Percentiles rank a stretch among this genome's conserved stretches.
Conservation (phyloP, 805 yeast genomes). For the Candida incommunis region DNA sequence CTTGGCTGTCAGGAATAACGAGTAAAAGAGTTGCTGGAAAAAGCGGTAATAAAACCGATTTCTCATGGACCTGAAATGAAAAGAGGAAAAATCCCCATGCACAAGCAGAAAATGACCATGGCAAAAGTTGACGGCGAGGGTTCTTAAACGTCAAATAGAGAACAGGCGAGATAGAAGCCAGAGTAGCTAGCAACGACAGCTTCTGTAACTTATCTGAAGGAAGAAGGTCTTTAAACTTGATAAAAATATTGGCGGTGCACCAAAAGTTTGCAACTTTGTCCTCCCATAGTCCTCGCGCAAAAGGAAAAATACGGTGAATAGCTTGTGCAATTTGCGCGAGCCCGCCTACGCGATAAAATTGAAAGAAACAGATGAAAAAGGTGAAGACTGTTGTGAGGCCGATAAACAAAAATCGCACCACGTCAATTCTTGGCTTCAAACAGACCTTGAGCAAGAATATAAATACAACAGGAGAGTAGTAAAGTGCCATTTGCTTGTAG, state of each 20-base stretch:
- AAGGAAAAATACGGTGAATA: conserved; percentile 68
- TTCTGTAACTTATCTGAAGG: conserved; percentile 43
- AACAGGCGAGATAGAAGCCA: conserved; percentile 31
- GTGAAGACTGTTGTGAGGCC: conserved; percentile 50
- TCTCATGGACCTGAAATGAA: conserved; percentile 94
- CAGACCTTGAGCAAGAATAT: conserved; percentile 55
- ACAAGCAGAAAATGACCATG: conserved; percentile 69
- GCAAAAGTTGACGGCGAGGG: conserved; percentile 21
- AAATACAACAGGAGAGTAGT: conserved; percentile 83
- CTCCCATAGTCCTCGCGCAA: conserved; percentile 85
- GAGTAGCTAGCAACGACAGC: conserved; percentile 26
- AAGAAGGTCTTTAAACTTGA: conserved; percentile 53
- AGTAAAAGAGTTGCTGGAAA: conserved; percentile 65
- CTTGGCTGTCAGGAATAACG: conserved; percentile 35
- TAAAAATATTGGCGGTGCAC: conserved; percentile 77
- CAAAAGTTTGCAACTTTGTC: conserved; percentile 96
- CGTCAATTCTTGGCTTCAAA: conserved; percentile 29
- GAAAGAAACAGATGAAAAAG: conserved; percentile 37
- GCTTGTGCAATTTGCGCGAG: conserved; percentile 41
- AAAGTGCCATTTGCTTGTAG: conserved; percentile 92
- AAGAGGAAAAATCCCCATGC: conserved; percentile 82
- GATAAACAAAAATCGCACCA: conserved; percentile 46
- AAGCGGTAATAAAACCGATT: conserved; percentile 76
- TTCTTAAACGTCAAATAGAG: conserved; percentile 34
- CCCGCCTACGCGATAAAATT: conserved; percentile 33